Evolutionary conservation across 2,329 filamentous ascomycete genomes (phyloP), one percentile per base, ranked within the genome.

Genomic region (Chaetomiaceae sp.): DNA sequence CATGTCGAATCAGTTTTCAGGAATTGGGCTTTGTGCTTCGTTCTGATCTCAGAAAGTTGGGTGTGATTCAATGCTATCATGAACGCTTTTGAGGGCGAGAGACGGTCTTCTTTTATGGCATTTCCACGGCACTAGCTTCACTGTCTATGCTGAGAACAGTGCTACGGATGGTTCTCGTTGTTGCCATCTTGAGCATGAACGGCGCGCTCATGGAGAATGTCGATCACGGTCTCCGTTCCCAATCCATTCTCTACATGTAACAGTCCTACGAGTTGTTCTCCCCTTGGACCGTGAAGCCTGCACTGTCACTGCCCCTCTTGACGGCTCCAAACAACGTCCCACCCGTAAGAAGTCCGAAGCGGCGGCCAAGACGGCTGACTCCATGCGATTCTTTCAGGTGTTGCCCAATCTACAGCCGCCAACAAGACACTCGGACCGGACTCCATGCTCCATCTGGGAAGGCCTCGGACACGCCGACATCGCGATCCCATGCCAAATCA

Each of bases 1-100:
- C 44, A 47, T 47, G 44, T 10, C 17, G 32, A 42, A 30, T 41
- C 30, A 17, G 30, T 39, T 35, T 19, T 41, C 37, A 32, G 22
- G 33, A 24, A 19, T 9, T 6, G 17, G 38, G 38, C 4, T 40
- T 10, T 10, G 19, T 38, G 36, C 36, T 38, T 17, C 18, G 18
- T 38, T 10, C 24, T 38, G 36, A 38, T 38, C 18, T 38, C 36
- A 14, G 22, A 15, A 26, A 38, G 19, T 38, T 15, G 19, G 18
- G 10, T 38, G 36, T 38, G 19, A 38, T 15, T 24, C 36, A 32
- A n/a, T 5, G n/a, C 19, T 24, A 24, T 38, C 24, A 15, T 38
- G 36, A 17, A 24, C 18, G 36, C 24, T 38, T 17, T 38, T 19
- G 17, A 38, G 36, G 36, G 36, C 18, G 6, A 38, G 19, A 38